Evolutionary conservation across 441 rosid species (phyloP).

Genomic region (Kokia cookei): DNA sequence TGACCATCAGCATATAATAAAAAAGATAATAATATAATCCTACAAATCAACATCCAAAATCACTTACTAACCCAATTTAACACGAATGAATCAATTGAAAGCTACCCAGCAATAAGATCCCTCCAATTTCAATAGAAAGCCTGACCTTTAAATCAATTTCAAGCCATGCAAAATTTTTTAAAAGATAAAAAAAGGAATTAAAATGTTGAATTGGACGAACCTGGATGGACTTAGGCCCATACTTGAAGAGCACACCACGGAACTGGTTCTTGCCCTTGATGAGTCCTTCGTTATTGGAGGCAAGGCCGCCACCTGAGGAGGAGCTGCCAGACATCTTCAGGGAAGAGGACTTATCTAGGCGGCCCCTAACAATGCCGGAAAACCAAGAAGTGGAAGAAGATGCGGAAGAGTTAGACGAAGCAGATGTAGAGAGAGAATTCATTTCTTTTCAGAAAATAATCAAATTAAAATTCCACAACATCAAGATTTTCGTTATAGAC

Average conservation of each 20-base stretch:
- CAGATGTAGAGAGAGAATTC: slow-evolving; percentile 23
- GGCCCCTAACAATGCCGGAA: slow-evolving; percentile 80
- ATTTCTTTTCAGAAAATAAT: not conserved
- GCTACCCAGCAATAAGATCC: not conserved
- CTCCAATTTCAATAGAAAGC: not conserved
- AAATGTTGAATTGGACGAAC: slow-evolving; percentile 21
- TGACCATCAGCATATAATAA: not conserved
- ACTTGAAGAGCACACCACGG: slow-evolving; percentile 85
- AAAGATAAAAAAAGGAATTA: not conserved
- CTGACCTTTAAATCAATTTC: not conserved
- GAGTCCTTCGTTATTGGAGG: slow-evolving; percentile 44
- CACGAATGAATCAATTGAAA: not conserved
- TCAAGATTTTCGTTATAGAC: not conserved
- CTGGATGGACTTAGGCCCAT: slow-evolving; percentile 85
- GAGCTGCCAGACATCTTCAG: slow-evolving; percentile 32
- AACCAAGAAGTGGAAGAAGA: slow-evolving; percentile 66
- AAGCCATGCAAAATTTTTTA: not conserved
- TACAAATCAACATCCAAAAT: not conserved
- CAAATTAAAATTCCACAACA: not conserved
- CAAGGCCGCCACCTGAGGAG: slow-evolving; percentile 11
- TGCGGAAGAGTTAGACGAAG: slow-evolving; percentile 29
- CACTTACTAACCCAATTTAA: not conserved
- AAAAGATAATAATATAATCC: not conserved
- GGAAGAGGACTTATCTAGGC: slow-evolving; percentile 39
- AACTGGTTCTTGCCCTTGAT: slow-evolving; percentile 85